A percentile compares a stretch with the other conserved stretches of the same genome.
Conservation (phyloP, 2,329 filamentous ascomycete species). For the Zymoseptoria brevis region DNA sequence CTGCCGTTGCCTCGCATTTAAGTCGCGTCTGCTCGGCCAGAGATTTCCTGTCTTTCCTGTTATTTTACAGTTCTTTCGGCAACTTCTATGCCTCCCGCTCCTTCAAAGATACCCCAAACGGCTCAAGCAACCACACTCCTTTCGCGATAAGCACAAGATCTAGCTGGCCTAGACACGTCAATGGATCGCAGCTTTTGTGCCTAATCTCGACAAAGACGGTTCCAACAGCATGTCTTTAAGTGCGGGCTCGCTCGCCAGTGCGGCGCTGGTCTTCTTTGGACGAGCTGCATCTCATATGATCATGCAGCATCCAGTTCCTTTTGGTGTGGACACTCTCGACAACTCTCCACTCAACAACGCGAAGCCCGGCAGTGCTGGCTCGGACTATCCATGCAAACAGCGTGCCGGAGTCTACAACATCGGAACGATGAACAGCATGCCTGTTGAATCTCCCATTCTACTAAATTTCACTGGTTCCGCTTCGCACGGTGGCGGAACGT, state of each 20-base stretch:
- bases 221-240: conserved; percentile 4
- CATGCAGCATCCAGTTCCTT: conserved; percentile 63
- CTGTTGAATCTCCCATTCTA: conserved; percentile 52
- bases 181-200: too few relatives aligned
- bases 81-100: not conserved
- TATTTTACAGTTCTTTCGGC: not conserved
- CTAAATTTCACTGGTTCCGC: conserved; percentile 66
- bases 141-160: not conserved
- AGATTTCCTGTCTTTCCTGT: not conserved
- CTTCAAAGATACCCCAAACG: not conserved
- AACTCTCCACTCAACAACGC: conserved; percentile 60
- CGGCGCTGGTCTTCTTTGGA: conserved; percentile 31
- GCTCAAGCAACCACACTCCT: conserved; percentile 7
- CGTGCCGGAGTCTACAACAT: conserved; percentile 40
- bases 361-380: conserved; percentile 21
- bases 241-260: conserved; percentile 3
- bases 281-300: conserved; percentile 64
- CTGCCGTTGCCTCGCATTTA: not conserved
- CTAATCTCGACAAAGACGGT: too few relatives aligned
- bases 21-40: not conserved
- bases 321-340: conserved; percentile 48
- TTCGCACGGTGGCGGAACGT: conserved; percentile 82
- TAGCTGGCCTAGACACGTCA: conserved; percentile 15
- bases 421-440: conserved; percentile 51
- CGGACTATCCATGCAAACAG: conserved; percentile 76